These are phyloP conservation scores for Microdochium trichocladiopsis DNA, from an alignment of 2,329 filamentous ascomycete genomes.

Conservation along the genomic window DNA sequence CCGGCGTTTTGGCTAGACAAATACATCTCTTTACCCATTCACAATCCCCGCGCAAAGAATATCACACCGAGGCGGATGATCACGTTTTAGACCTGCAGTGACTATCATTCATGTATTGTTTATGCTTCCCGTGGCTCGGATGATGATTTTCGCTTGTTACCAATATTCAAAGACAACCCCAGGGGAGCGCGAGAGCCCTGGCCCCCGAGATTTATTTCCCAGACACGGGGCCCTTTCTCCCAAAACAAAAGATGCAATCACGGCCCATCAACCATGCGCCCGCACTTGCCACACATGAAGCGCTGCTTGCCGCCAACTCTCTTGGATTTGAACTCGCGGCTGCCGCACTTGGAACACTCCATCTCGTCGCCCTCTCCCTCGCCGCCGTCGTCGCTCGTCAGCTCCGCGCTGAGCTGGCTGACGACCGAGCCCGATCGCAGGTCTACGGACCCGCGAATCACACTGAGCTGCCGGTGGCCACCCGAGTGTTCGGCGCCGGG, in stretches of 20 bases:
- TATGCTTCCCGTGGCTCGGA: too few species aligned
- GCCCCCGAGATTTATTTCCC: too few species aligned
- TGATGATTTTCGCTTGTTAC: too few species aligned
- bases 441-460: slow-evolving; percentile 1
- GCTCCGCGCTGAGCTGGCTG: slow-evolving; percentile 53
- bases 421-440: slow-evolving; percentile 33
- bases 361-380: slow-evolving; percentile 36
- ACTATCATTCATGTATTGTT: too few species aligned
- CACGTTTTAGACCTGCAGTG: too few species aligned
- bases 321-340: slow-evolving; percentile 55
- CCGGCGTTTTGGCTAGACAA: neutral
- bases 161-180: too few species aligned
- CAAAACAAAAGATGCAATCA: too few species aligned
- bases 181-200: too few species aligned
- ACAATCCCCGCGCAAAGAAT: too few species aligned
- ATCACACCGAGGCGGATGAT: too few species aligned
- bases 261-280: slow-evolving; percentile 10
- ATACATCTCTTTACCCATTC: neutral
- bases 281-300: slow-evolving; percentile 55
- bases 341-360: slow-evolving; percentile 51
- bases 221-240: too few species aligned
- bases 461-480: slow-evolving; percentile 1
- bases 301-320: slow-evolving; percentile 45
- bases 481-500: slow-evolving; percentile 1
- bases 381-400: slow-evolving; percentile 25